phyloP scores from a whole-genome alignment of 768 basidiomycete species.

The Lactarius hatsudake region DNA sequence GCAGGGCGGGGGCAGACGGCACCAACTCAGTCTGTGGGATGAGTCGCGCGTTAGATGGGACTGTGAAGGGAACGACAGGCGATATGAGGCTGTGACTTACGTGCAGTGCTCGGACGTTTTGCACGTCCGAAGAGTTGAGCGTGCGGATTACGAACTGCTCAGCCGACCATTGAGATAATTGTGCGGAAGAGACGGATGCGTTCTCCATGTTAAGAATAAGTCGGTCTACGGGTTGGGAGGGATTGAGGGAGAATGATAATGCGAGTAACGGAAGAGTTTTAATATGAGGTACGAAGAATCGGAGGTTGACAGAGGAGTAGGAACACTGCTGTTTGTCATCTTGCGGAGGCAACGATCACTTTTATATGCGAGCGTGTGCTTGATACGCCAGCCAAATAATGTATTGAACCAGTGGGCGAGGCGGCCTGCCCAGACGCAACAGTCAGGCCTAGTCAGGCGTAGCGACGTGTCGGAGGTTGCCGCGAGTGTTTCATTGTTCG shows the following conservation, averaged over 20 bases:
- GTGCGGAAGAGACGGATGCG: constrained; percentile 8
- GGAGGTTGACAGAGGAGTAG: constrained; percentile 18
- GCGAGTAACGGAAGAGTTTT: neutral
- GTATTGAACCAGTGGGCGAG: neutral
- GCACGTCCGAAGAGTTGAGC: constrained; percentile 25
- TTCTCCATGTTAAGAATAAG: constrained; percentile 12
- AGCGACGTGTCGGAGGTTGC: neutral
- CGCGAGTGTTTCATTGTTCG: neutral
- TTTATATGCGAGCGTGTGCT: neutral
- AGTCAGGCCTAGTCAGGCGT: neutral
- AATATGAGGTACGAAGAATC: constrained; percentile 8
- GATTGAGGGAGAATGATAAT: neutral
- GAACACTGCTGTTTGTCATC: constrained; percentile 16
- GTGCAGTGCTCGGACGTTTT: constrained; percentile 19
- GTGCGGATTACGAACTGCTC: constrained; percentile 23
- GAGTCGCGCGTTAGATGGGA: neutral
- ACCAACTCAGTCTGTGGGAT: constrained; percentile 9
- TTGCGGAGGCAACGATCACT: constrained; percentile 1
- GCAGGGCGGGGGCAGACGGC: constrained; percentile 13
- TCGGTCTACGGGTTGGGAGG: neutral
- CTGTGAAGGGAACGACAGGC: too few relatives aligned
- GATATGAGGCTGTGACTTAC: constrained; percentile 7
- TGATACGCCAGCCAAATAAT: neutral
- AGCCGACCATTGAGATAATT: constrained; percentile 4
- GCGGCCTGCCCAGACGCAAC: neutral